Evolutionary conservation across 768 basidiomycete genomes (phyloP), one percentile per base, ranked within the genome.

Genomic region (Lentinula detonsa): DNA sequence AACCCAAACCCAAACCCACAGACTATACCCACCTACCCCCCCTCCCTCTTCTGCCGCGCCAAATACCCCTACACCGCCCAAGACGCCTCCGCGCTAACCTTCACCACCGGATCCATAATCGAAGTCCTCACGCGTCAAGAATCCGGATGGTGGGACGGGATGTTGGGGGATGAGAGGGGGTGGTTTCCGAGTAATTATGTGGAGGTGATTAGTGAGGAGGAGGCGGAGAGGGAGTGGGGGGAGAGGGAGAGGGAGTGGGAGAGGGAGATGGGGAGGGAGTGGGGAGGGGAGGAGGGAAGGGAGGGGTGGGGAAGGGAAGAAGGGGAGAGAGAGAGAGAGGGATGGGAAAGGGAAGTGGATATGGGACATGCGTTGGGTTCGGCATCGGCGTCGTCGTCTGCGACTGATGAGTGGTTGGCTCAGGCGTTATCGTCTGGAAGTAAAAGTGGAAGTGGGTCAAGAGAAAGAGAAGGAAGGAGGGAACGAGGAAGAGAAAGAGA

Each of bases 151-250:
- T 98, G 95, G 97, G 96, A 99, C 72, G 96, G 96, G 4, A 77
- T 97, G 62, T 80, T 97, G 21, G 85, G 87, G 52, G 90, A 92
- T 59, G 88, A 91, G 71, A 85, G 96, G 55, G 96, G 96, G 61
- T 96, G 93, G 93, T 96, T 99, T 74, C 96, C 96, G 21, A 93
- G 91, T 65, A 99, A 98, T 76, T 98, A 97, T 76, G 95, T 97
- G 49, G 75, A 79, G 51, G 70, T 84, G 49, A 85, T 98, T 60
- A 81, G 85, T 28, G 90, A 92, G 63, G 87, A 91, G 68, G 91
- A 93, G 68, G 91, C 87, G 2, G 93, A 56, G 55, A 56, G 53
- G 53, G 35, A 23, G 37, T 55, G 33, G 33, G 37, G 21, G 53
- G 53, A 55, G 15, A 34, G 53, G 21, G 34, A 55, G 34, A 33